These are phyloP conservation scores for Jamesozyma lodderae DNA, from an alignment of 805 yeast genomes.

Conservation along the genomic window DNA sequence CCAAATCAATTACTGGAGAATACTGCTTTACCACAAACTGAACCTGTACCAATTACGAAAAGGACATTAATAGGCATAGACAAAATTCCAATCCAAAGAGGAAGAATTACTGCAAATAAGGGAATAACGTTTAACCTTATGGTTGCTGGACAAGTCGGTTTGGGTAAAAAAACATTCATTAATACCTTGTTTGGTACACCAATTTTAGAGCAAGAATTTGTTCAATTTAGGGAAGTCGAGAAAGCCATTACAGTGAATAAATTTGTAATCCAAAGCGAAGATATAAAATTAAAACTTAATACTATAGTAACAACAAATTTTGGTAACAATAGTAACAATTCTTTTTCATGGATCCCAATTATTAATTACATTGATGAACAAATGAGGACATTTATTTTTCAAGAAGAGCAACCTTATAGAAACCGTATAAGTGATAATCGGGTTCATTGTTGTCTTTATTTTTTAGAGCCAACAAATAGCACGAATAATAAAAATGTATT, in stretches of 20 bases:
- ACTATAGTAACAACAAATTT: constrained; percentile 71
- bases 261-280: constrained; percentile 44
- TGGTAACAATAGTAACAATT: constrained; percentile 61
- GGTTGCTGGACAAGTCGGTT: constrained; percentile 81
- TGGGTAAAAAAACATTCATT: constrained; percentile 74
- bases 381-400: constrained; percentile 56
- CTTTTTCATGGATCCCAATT: constrained; percentile 58
- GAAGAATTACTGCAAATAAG: constrained; percentile 31
- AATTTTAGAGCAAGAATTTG: background rate
- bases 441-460: constrained; percentile 80
- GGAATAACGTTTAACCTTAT: constrained; percentile 75
- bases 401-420: constrained; percentile 69
- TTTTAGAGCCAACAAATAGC: constrained; percentile 46
- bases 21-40: no score
- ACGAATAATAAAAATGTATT: constrained; percentile 47
- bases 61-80: constrained; percentile 27
- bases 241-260: background rate
- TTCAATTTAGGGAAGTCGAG: background rate
- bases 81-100: constrained; percentile 26
- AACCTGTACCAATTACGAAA: no score
- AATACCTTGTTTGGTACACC: constrained; percentile 64
- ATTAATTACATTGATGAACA: constrained; percentile 73
- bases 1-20: background rate
- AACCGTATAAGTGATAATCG: constrained; percentile 47
- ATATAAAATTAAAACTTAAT: constrained; percentile 49